Percentiles rank a stretch among this genome's conserved stretches.
Conservation (phyloP, 176 grass and related monocot species). For the Carex cristatella region DNA sequence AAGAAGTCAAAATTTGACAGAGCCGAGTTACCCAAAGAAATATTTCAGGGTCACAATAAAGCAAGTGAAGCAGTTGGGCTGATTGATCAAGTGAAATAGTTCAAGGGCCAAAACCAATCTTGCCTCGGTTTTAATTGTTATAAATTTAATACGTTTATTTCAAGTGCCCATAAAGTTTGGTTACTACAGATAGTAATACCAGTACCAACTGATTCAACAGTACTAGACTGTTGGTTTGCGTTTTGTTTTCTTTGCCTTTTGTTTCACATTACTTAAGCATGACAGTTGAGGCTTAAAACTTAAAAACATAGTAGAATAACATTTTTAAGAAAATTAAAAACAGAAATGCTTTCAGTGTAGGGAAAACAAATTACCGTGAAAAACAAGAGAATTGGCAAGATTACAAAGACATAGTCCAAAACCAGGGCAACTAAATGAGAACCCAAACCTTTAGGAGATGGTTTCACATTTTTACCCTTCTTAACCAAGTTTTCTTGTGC, state of each 20-base stretch:
- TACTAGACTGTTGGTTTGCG: not conserved
- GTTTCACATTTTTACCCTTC: slow-evolving; percentile 45
- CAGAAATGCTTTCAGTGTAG: not conserved
- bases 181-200: not conserved
- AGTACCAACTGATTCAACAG: not conserved
- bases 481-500: slow-evolving; percentile 25
- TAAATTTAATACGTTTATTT: not conserved
- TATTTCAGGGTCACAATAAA: too few relatives aligned
- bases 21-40: too few relatives aligned
- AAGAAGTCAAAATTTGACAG: too few relatives aligned
- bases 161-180: not conserved
- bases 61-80: not conserved
- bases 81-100: not conserved
- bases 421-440: slow-evolving; percentile 37
- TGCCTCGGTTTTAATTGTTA: too few relatives aligned
- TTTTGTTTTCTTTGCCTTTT: not conserved
- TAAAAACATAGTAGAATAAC: not conserved
- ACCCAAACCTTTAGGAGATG: slow-evolving; percentile 36
- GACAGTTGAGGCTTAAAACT: not conserved
- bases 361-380: slow-evolving; percentile 57
- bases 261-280: slow-evolving; percentile 18
- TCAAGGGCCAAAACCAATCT: not conserved
- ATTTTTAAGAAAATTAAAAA: not conserved
- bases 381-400: slow-evolving; percentile 69
- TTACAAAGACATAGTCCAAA: slow-evolving; percentile 60